A percentile compares a stretch with the other conserved stretches of the same genome.
Conservation (phyloP, 108 stramenopile species). For the Parmales sp. region DNA sequence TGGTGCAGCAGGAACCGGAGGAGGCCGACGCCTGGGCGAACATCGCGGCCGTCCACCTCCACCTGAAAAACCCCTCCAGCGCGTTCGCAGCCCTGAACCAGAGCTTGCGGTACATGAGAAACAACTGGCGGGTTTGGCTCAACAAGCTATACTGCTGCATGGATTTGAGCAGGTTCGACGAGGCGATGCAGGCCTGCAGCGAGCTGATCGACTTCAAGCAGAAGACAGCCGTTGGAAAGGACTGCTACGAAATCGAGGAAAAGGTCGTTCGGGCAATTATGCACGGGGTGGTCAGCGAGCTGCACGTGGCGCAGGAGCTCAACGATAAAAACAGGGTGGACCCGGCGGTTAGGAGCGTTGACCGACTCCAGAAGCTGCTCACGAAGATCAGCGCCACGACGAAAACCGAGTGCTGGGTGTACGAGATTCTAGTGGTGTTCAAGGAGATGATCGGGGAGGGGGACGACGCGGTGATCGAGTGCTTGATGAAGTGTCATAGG, state of each 20-base stretch:
- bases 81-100: constrained; percentile 71
- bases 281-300: constrained; percentile 41
- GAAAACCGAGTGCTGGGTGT: constrained; percentile 56
- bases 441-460: constrained; percentile 52
- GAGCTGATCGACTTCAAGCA: constrained; percentile 49
- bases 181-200: constrained; percentile 67
- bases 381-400: constrained; percentile 34
- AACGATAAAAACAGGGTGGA: constrained; percentile 12
- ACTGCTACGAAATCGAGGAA: constrained; percentile 54
- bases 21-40: constrained; percentile 90
- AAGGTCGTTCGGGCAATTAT: constrained; percentile 63
- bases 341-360: background rate
- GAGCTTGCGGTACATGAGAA: constrained; percentile 59
- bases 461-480: constrained; percentile 40
- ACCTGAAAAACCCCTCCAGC: constrained; percentile 48
- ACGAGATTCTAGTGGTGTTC: constrained; percentile 48
- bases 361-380: constrained; percentile 49
- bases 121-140: constrained; percentile 73
- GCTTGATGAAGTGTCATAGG: constrained; percentile 74
- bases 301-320: constrained; percentile 8
- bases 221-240: constrained; percentile 32
- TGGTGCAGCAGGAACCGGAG: constrained; percentile 87
- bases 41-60: constrained; percentile 77
- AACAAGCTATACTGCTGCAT: constrained; percentile 72
- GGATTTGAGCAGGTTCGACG: constrained; percentile 68